Evolutionary conservation across 192 early-diverging fungal genomes (phyloP), one percentile per base, ranked within the genome.

Genomic region (Helicostylum pulchrum): DNA sequence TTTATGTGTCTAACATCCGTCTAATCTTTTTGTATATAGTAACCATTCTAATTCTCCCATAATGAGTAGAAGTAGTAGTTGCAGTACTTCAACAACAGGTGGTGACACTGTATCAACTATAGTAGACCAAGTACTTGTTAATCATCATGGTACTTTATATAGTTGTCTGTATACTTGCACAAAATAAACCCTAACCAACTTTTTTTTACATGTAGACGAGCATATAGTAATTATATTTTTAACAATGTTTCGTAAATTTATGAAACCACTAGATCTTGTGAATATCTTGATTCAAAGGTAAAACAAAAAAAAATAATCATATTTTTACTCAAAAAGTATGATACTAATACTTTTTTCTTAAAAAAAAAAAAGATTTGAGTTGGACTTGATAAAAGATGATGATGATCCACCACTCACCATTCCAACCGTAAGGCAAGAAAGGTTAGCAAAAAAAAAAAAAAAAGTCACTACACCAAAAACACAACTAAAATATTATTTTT

Each of bases 221-320:
- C 19, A 71, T 11, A 66, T 76, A 30, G 36, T 53, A 21, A 17
- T 53, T 32, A 57, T 71, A 34, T 76, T 76, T 67, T 56, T 76
- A 34, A 76, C 65, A 14, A 66, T 76, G 12, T 76, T 63, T 55
- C 63, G 74, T 19, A 66, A 69, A 44, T 71, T 76, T 23, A 76
- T 76, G 65, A 61, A 54, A n/a, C 74, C 74, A 8, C 26, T 53
- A 44, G 61, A 70, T 14, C 42, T 76, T 19, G 53, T 71, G 42
- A 57, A 71, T 14, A 21, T 49, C n/a, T 43, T 76, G 15, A 66
- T 70, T 15, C 46, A 65, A 64, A 68, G 58, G 67, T 75, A 64
- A 8, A 21, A 14, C 15, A 5, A 66, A 15, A 4, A 23, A 26
- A 30, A 6, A 31, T 45, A 69, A 30, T 4, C 23, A 23, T n/a